Evolutionary conservation across 495 filamentous ascomycete genomes (phyloP).

Genomic region (Penicillium pulvis): DNA sequence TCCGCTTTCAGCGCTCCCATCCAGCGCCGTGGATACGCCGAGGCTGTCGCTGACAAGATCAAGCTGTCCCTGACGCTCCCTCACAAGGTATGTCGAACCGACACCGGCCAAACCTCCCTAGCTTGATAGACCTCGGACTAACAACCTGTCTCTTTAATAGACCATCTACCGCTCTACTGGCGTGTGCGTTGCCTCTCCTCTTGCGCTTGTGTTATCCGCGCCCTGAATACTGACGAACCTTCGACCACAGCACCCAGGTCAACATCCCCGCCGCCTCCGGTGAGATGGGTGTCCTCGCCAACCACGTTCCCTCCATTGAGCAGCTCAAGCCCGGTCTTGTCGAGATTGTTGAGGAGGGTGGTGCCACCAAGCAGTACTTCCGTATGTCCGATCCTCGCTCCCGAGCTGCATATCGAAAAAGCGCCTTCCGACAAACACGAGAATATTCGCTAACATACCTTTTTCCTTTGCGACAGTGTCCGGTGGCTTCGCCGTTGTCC

Average conservation of each 20-base stretch:
- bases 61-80: conserved; percentile 95
- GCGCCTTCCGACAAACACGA: neutral
- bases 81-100: conserved; percentile 79
- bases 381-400: conserved; percentile 62
- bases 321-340: conserved; percentile 96
- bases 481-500: conserved; percentile 94
- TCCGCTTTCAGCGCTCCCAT: conserved; percentile 66
- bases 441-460: conserved; percentile 25
- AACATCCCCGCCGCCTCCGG: conserved; percentile 98
- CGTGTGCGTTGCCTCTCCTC: conserved; percentile 55
- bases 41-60: conserved; percentile 94
- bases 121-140: conserved; percentile 22
- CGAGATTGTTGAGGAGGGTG: conserved; percentile 91
- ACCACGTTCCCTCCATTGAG: conserved; percentile 98
- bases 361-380: conserved; percentile 97
- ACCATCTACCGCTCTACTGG: conserved; percentile 74
- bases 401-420: conserved; percentile 1
- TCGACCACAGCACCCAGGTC: conserved; percentile 80
- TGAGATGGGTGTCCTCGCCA: conserved; percentile 98
- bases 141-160: conserved; percentile 41
- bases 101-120: conserved; percentile 11
- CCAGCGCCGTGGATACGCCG: conserved; percentile 88
- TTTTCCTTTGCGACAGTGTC: conserved; percentile 62
- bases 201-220: conserved; percentile 11
- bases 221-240: conserved; percentile 40